Evolutionary conservation across 192 early-diverging fungal species (phyloP).

Genomic region (Coemansia furcata): DNA sequence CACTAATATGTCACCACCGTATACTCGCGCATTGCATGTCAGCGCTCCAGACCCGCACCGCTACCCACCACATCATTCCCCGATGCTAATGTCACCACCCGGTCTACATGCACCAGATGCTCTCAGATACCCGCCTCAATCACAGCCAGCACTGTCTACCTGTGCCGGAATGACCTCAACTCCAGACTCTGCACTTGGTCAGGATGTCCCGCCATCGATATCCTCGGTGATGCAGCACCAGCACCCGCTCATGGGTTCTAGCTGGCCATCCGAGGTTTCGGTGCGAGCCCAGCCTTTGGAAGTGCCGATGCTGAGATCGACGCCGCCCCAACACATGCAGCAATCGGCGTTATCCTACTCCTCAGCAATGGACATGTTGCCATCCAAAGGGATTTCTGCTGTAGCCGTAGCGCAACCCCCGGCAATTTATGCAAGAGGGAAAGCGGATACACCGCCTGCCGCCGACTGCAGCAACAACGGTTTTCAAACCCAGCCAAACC

Average conservation of each 20-base stretch:
- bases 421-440: conserved; percentile 50
- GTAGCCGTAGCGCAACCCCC: conserved; percentile 17
- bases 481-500: background rate
- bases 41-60: conserved; percentile 6
- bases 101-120: background rate
- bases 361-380: conserved; percentile 30
- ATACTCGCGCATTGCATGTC: background rate
- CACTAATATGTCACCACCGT: background rate
- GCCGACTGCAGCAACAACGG: conserved; percentile 17
- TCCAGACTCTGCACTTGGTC: background rate
- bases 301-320: conserved; percentile 30
- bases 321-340: conserved; percentile 50
- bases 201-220: conserved; percentile 6
- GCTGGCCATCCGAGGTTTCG: background rate
- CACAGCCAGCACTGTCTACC: background rate
- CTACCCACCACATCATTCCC: background rate
- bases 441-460: conserved; percentile 20
- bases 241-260: background rate
- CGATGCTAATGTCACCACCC: background rate
- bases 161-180: background rate
- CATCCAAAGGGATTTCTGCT: conserved; percentile 2
- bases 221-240: background rate
- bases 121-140: background rate
- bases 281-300: background rate
- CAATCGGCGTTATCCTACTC: conserved; percentile 40